phyloP scores from a whole-genome alignment of 2,329 filamentous ascomycete species.

The Aspergillus brasiliensis region DNA sequence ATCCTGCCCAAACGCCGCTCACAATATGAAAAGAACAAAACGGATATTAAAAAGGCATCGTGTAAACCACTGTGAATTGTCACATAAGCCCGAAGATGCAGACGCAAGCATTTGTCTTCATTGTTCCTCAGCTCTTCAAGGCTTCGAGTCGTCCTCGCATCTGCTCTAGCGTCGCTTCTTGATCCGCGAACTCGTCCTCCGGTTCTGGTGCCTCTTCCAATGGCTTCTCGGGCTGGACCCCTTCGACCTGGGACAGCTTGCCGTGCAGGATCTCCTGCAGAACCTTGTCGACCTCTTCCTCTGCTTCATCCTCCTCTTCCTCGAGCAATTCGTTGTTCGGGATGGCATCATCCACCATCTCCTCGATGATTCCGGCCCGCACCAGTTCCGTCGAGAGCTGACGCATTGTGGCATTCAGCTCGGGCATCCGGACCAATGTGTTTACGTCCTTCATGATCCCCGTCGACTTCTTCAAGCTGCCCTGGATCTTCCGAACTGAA shows the following conservation, averaged over 20 bases:
- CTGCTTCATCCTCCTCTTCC: constrained; percentile 72
- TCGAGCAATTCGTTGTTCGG: constrained; percentile 72
- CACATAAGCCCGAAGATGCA: neutral
- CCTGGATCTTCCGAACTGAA: constrained; percentile 92
- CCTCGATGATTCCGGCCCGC: constrained; percentile 95
- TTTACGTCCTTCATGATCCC: constrained; percentile 98
- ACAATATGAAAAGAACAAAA: constrained; percentile 7
- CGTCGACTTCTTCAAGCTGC: constrained; percentile 80
- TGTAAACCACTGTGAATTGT: neutral
- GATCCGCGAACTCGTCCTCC: constrained; percentile 77
- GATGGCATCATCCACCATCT: constrained; percentile 88
- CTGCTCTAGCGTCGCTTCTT: constrained; percentile 87
- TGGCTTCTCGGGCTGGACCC: constrained; percentile 57
- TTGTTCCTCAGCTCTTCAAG: constrained; percentile 70
- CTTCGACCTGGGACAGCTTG: constrained; percentile 67
- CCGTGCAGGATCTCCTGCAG: constrained; percentile 88
- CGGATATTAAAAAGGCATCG: neutral
- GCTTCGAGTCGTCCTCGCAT: constrained; percentile 92
- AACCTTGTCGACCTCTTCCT: constrained; percentile 89
- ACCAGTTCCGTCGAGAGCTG: constrained; percentile 85
- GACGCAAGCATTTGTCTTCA: neutral
- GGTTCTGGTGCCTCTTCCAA: constrained; percentile 56
- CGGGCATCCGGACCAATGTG: constrained; percentile 76
- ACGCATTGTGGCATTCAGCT: constrained; percentile 85
- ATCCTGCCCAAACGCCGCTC: constrained; percentile 20